phyloP scores from a whole-genome alignment of 106 monocot genomes.

The Dendrobium chrysotoxum region DNA sequence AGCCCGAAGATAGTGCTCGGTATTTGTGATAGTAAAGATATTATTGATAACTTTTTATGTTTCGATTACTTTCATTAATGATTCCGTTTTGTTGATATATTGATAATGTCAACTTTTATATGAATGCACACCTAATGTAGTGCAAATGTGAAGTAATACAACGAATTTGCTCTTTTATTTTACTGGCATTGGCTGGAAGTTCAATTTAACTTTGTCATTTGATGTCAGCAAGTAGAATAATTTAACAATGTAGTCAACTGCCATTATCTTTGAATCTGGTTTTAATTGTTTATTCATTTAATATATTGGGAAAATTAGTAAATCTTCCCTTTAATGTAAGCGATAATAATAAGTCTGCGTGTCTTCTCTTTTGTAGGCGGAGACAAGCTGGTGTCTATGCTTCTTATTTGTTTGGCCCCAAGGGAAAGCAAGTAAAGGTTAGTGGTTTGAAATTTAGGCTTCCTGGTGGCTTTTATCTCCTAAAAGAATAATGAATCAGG shows the following conservation, averaged over 20 bases:
- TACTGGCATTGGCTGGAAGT: too few relatives aligned
- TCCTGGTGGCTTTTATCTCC: not conserved
- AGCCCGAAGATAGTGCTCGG: constrained; percentile 65
- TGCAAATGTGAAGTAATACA: too few relatives aligned
- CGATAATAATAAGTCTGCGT: not conserved
- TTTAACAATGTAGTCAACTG: too few relatives aligned
- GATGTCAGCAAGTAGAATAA: too few relatives aligned
- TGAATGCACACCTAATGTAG: too few relatives aligned
- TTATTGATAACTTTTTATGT: not conserved
- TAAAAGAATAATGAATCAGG: not conserved
- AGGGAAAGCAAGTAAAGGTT: constrained; percentile 74
- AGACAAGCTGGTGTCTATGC: constrained; percentile 84
- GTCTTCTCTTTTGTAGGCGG: constrained; percentile 37
- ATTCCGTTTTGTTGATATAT: not conserved
- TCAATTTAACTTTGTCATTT: too few relatives aligned
- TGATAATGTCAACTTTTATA: not conserved
- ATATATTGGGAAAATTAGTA: not conserved
- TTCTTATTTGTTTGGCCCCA: constrained; percentile 70
- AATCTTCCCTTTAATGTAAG: not conserved
- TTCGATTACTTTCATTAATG: not conserved
- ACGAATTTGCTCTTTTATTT: too few relatives aligned
- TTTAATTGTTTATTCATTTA: not conserved
- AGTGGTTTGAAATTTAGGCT: not conserved
- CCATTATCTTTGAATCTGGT: too few relatives aligned
- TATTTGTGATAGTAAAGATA: constrained; percentile 11